These are phyloP conservation scores for Cordyceps militaris DNA, from an alignment of 2,329 filamentous ascomycete species.

Conservation along the genomic window DNA sequence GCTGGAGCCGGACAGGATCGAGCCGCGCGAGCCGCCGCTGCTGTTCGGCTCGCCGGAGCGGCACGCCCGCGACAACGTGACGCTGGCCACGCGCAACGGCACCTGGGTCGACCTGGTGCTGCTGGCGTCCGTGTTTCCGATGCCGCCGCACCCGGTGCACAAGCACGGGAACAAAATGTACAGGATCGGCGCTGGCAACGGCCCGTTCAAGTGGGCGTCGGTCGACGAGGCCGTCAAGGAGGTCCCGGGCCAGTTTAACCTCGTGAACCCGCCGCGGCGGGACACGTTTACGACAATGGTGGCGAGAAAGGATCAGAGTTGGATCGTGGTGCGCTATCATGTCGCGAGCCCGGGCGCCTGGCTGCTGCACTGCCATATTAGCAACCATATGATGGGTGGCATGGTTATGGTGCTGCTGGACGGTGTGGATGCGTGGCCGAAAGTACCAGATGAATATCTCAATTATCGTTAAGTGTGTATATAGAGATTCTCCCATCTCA, in stretches of 20 bases:
- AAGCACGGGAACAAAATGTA: constrained; percentile 58
- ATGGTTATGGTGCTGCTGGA: constrained; percentile 49
- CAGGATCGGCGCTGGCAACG: constrained; percentile 44
- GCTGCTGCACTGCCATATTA: constrained; percentile 45
- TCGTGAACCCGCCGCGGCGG: constrained; percentile 45
- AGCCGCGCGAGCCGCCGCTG: constrained; percentile 29
- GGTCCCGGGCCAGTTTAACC: constrained; percentile 47
- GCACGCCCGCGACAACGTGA: constrained; percentile 35
- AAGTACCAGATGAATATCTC: constrained; percentile 32
- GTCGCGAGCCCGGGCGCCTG: constrained; percentile 43
- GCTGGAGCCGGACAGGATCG: constrained; percentile 32
- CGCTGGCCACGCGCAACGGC: constrained; percentile 38
- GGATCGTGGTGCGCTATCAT: constrained; percentile 48
- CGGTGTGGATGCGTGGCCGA: constrained; percentile 37
- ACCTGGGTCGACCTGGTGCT: constrained; percentile 53
- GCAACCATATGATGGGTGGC: constrained; percentile 45
- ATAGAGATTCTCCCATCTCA: not conserved
- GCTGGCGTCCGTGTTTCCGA: constrained; percentile 33
- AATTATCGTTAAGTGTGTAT: not conserved
- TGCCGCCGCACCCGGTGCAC: constrained; percentile 53
- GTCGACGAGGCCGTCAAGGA: constrained; percentile 45
- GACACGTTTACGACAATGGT: constrained; percentile 32
- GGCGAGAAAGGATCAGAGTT: constrained; percentile 19
- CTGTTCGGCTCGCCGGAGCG: constrained; percentile 35
- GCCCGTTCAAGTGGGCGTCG: constrained; percentile 43